Conservation (phyloP, 2,329 filamentous ascomycete genomes). For the Fusarium humuli region DNA sequence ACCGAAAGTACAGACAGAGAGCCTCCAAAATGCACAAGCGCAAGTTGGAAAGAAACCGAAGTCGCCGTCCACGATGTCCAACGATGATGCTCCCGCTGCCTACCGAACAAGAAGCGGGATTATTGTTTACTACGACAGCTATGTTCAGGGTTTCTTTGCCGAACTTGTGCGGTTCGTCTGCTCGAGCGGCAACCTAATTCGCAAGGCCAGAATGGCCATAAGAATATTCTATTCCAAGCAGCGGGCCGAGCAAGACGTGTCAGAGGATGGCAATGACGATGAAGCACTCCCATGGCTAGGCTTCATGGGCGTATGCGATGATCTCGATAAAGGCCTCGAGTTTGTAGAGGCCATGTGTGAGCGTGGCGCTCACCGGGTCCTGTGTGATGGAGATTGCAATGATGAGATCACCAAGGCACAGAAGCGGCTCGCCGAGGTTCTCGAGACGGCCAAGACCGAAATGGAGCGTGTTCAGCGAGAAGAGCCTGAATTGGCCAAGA, state of each 20-base stretch:
- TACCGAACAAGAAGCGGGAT: constrained; percentile 80
- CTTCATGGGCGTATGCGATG: constrained; percentile 67
- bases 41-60: constrained; percentile 63
- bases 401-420: constrained; percentile 79
- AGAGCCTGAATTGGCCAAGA: constrained; percentile 59
- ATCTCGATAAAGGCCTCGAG: constrained; percentile 82
- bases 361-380: constrained; percentile 85
- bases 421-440: constrained; percentile 71
- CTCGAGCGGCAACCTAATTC: constrained; percentile 82
- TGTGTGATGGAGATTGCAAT: constrained; percentile 86
- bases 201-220: constrained; percentile 87
- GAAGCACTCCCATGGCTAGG: constrained; percentile 56
- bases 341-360: constrained; percentile 85
- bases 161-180: constrained; percentile 85
- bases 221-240: too few species aligned
- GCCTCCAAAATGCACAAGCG: too few species aligned
- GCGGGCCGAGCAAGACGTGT: constrained; percentile 70
- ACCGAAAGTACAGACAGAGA: too few species aligned
- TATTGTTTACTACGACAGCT: constrained; percentile 91
- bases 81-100: constrained; percentile 61
- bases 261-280: constrained; percentile 60
- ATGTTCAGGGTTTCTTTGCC: constrained; percentile 86
- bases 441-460: constrained; percentile 70
- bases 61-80: constrained; percentile 64
- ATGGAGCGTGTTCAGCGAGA: constrained; percentile 67